A percentile compares a stretch with the other conserved stretches of the same genome.
phyloP scores from a whole-genome alignment of 257 asterid genomes.

The Solanum megistacrolobum region DNA sequence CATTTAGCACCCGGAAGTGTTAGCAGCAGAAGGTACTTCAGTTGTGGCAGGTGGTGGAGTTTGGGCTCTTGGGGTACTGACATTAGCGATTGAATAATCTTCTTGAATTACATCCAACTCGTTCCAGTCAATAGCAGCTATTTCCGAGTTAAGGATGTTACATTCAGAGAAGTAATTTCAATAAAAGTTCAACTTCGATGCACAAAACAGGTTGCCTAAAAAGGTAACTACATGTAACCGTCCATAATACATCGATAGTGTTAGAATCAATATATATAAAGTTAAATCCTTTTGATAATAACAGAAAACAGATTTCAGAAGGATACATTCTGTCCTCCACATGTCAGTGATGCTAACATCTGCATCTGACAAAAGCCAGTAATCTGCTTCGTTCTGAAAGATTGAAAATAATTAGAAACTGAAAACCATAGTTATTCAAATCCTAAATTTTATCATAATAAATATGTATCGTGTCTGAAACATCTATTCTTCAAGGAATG shows the following conservation, averaged over 20 bases:
- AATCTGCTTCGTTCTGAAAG: conserved; percentile 65
- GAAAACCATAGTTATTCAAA: background rate
- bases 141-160: conserved; percentile 28
- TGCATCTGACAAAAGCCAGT: conserved; percentile 54
- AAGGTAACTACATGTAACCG: background rate
- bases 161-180: background rate
- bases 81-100: conserved; percentile 19
- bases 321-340: conserved; percentile 73
- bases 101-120: conserved; percentile 37
- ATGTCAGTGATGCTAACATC: conserved; percentile 62
- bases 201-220: background rate
- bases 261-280: background rate
- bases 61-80: conserved; percentile 29
- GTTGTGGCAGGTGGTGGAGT: conserved; percentile 38
- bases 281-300: background rate
- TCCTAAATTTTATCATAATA: background rate
- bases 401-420: background rate
- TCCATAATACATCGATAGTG: background rate
- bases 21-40: conserved; percentile 22
- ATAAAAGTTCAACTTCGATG: background rate
- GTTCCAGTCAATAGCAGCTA: conserved; percentile 37
- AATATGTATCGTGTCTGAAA: background rate
- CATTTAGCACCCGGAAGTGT: conserved; percentile 20
- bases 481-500: background rate
- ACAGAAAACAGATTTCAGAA: background rate